These are phyloP conservation scores for Aquilaria agallochum DNA, from an alignment of 441 rosid genomes.

Conservation along the genomic window DNA sequence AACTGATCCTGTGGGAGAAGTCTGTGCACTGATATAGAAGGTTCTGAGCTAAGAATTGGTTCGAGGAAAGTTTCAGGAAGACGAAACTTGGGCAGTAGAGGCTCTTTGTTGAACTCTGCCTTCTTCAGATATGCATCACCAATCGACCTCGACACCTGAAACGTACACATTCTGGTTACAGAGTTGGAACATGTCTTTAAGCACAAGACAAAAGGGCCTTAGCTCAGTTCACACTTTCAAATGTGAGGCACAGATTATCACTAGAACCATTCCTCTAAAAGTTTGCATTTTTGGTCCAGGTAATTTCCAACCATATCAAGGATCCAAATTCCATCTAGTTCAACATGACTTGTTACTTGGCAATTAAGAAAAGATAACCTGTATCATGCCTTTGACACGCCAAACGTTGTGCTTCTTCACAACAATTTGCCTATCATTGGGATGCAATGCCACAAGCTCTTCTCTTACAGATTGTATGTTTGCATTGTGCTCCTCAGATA, in stretches of 20 bases:
- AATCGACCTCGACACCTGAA: conserved; percentile 59
- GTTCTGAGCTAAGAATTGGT: conserved; percentile 55
- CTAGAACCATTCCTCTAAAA: no score
- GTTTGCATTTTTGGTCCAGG: conserved; percentile 4
- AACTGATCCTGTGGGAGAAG: conserved; percentile 49
- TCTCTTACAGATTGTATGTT: conserved; percentile 40
- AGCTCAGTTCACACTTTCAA: no score
- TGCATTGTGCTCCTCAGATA: conserved; percentile 61
- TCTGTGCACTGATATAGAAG: conserved; percentile 38
- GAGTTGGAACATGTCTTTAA: not conserved
- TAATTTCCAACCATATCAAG: no score
- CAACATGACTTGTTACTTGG: not conserved
- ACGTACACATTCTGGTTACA: not conserved
- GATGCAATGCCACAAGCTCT: conserved; percentile 48
- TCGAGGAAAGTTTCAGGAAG: conserved; percentile 31
- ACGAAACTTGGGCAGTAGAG: conserved; percentile 42
- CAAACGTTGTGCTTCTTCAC: conserved; percentile 46
- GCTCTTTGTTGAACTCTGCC: conserved; percentile 63
- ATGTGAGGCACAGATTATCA: no score
- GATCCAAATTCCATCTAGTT: no score
- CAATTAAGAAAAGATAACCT: conserved; percentile 24
- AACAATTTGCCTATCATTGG: conserved; percentile 47
- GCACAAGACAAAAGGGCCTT: no score
- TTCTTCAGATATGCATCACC: conserved; percentile 63
- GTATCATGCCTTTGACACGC: conserved; percentile 66